A percentile compares a stretch with the other conserved stretches of the same genome.
Conservation (phyloP, 2,329 filamentous ascomycete genomes). For the Aspergillus tubingensis region DNA sequence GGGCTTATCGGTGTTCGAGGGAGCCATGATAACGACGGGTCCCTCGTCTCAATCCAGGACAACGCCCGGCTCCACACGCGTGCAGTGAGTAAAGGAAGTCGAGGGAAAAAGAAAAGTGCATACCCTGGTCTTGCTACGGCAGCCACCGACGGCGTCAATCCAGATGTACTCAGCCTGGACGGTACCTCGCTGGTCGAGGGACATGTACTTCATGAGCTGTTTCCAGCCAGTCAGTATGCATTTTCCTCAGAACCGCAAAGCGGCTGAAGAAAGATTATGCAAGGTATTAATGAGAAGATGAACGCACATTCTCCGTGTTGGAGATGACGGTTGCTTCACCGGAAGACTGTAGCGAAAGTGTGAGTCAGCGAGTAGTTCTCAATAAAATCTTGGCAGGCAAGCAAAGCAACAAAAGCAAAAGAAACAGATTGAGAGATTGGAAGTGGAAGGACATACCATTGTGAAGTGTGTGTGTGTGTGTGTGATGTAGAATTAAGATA, state of each 20-base stretch:
- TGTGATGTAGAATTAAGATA: conserved; percentile 12
- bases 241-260: conserved; percentile 31
- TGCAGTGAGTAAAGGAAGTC: conserved; percentile 1
- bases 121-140: conserved; percentile 96
- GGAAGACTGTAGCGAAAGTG: conserved; percentile 37
- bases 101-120: conserved; percentile 43
- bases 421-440: not conserved
- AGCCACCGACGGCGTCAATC: conserved; percentile 80
- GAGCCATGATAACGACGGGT: conserved; percentile 9
- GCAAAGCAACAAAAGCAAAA: too few species aligned
- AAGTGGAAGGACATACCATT: conserved; percentile 11
- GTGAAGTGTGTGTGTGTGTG: conserved; percentile 4
- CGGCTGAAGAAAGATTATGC: conserved; percentile 32
- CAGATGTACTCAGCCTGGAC: conserved; percentile 97
- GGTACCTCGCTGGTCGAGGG: conserved; percentile 82
- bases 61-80: not conserved
- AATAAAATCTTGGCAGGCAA: too few species aligned
- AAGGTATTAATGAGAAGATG: conserved; percentile 31
- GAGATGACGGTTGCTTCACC: conserved; percentile 48
- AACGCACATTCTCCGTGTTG: conserved; percentile 51
- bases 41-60: not conserved
- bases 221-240: conserved; percentile 45
- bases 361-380: conserved; percentile 26
- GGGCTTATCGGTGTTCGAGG: conserved; percentile 27
- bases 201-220: conserved; percentile 85